Base-by-base conservation (phyloP, 495 filamentous ascomycete species). In the Hypoxylon cercidicola region DNA sequence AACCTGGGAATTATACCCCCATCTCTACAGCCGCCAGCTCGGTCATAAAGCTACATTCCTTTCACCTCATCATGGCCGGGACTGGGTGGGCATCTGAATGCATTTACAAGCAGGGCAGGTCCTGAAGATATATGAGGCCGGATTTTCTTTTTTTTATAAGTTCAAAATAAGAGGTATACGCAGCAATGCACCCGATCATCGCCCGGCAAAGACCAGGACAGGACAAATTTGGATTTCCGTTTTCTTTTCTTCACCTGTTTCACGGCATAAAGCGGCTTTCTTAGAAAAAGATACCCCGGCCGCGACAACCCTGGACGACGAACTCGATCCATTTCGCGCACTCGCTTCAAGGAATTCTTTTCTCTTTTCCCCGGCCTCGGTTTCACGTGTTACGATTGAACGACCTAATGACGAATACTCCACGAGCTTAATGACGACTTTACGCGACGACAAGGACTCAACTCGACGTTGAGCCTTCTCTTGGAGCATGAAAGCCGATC, bases 141-240 rank as follows among this genome's bases (percentile, higher is more conserved):
- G 57, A 69, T 73, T 77, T 67, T 69, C 67, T 64, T 67, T 50
- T 66, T 25, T 68, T 62, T 52, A 45, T 47, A 34, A 55, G 66
- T 69, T 66, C 67, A 69, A 69, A 68, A 74, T 72, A 78, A 75
- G 73, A 80, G 70, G 75, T 72, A 80, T 64, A 80, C 71, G 80
- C 80, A 82, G 80, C 80, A 79, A 82, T 82, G 80, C 80, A 81
- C 73, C 73, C 72, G 58, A 72, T 60, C 54, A 69, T 72, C 62
- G 69, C 75, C 77, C 73, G 74, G 77, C 71, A 70, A 64, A 78
- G 70, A 72, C 74, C 78, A 74, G 73, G 78, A 80, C 74, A 74
- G 76, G 74, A 72, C 59, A 68, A 68, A 67, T 68, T 48, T 69
- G 40, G 54, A 60, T 56, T 60, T 48, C 52, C 51, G 56, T 9